Conservation (phyloP, 2,329 filamentous ascomycete species). For the Ophiostoma tasmaniense region DNA sequence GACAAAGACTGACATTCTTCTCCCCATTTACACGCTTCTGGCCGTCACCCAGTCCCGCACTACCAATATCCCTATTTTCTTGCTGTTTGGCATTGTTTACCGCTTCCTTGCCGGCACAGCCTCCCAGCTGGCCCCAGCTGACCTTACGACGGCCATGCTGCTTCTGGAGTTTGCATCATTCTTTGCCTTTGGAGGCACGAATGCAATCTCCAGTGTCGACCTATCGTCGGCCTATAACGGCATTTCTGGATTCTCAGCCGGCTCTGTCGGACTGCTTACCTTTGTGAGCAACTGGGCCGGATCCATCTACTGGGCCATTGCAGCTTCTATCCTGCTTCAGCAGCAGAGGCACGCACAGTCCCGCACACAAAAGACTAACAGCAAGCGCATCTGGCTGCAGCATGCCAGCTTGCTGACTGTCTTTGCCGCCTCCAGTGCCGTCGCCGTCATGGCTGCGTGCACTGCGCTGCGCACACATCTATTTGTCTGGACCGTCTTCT, state of each 20-base stretch:
- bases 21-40: conserved; percentile 67
- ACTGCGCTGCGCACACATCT: conserved; percentile 76
- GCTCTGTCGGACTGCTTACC: conserved; percentile 73
- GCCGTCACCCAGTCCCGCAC: conserved; percentile 79
- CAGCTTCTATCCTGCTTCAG: conserved; percentile 48
- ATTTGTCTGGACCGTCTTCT: conserved; percentile 99
- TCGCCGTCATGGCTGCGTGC: conserved; percentile 82
- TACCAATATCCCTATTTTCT: conserved; percentile 76
- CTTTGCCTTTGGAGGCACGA: conserved; percentile 84
- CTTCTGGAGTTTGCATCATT: conserved; percentile 76
- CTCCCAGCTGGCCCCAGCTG: conserved; percentile 39
- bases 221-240: conserved; percentile 94
- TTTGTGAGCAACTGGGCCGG: conserved; percentile 90
- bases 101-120: conserved; percentile 34
- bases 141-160: conserved; percentile 61
- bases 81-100: conserved; percentile 59
- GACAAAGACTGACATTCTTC: conserved; percentile 37
- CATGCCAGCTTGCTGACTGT: conserved; percentile 60
- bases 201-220: conserved; percentile 92
- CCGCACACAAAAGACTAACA: background rate
- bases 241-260: conserved; percentile 67
- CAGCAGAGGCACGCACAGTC: background rate
- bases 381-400: conserved; percentile 22
- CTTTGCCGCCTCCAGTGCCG: conserved; percentile 56
- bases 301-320: conserved; percentile 75